A percentile compares a stretch with the other conserved stretches of the same genome.
Evolutionary conservation across 352 stramenopile genomes (phyloP).

Genomic region (Pythium insidiosum): DNA sequence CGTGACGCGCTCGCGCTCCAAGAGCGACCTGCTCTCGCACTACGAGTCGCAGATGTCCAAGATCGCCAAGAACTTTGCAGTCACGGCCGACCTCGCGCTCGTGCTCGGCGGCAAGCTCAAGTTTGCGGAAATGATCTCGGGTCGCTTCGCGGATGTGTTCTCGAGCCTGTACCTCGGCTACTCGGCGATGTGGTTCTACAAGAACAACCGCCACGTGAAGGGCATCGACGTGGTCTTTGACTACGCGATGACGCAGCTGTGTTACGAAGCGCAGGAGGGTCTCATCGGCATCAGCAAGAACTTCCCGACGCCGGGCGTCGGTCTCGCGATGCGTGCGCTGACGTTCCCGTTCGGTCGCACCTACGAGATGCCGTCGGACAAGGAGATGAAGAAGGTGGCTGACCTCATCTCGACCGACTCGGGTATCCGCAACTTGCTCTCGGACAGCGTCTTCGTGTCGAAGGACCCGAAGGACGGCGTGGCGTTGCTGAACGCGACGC

Average conservation of each 20-base stretch:
- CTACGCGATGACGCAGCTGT: conserved; percentile 95
- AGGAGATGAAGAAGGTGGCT: no score
- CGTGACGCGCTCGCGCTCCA: conserved; percentile 88
- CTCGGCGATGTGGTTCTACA: conserved; percentile 96
- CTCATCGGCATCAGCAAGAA: conserved; percentile 94
- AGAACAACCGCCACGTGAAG: conserved; percentile 90
- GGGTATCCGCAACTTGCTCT: conserved; percentile 48
- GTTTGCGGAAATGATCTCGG: conserved; percentile 97
- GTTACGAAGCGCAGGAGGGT: conserved; percentile 93
- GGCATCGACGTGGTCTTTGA: conserved; percentile 95
- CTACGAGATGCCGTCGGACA: conserved; percentile 89
- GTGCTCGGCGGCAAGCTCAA: conserved; percentile 97
- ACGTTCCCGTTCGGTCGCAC: conserved; percentile 94
- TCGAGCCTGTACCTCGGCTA: conserved; percentile 97
- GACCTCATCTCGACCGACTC: conserved; percentile 70
- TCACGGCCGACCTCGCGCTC: conserved; percentile 93
- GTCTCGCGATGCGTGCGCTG: conserved; percentile 89
- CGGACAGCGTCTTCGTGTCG: no score
- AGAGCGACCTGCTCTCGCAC: conserved; percentile 89
- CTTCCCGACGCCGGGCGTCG: conserved; percentile 92
- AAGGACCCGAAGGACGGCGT: conserved; percentile 58
- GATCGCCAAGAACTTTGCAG: conserved; percentile 96
- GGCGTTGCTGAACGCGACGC: conserved; percentile 58
- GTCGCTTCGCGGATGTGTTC: conserved; percentile 95
- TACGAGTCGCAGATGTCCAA: conserved; percentile 97